Base-by-base conservation (phyloP, 2,329 filamentous ascomycete genomes). In the Nemania abortiva region DNA sequence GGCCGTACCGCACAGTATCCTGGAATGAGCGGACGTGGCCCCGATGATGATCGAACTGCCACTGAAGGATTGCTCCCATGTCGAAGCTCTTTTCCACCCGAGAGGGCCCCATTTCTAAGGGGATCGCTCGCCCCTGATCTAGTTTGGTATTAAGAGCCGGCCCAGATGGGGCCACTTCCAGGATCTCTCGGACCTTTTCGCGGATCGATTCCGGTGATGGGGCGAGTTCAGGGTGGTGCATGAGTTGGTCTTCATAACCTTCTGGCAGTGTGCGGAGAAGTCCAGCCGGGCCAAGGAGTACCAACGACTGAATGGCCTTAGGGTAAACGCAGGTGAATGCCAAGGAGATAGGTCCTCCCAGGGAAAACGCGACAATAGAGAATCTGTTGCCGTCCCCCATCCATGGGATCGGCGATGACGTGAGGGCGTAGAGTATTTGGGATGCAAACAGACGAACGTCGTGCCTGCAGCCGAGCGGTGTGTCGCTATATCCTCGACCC, bases 401-500 rank as follows among this genome's bases (percentile, higher is more conserved):
- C 72, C 73, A 74, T 15, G 65, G 68, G 37, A 72, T 63, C 2
- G 72, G 70, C 24, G 73, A 74, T 24, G 72, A 74, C 7, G 49
- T 37, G 11, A 74, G 39, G 20, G 69, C 70, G 22, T 70, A 20
- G 31, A 70, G 63, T 10, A 74, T 71, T 37, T 74, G 72, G 18
- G 70, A 56, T 58, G 68, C 68, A 34, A 73, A 73, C 24, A 74
- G 59, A 49, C 72, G 69, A 29, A 65, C 73, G 27, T 73, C 73
- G 49, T 73, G 72, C 24, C 69, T 67, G 29, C 65, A 69, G 29
- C 27, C 47, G n/a, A 74, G 67, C 15, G 75, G 75, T 6, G 72
- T 73, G 42, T 76, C 74, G 50, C 73, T 74, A 45, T 76, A 77
- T 27, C 75, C 75, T 67, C 75, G 63, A 20, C 75, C 75, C 75